phyloP scores from a whole-genome alignment of 768 basidiomycete species.

The Russula sp. region DNA sequence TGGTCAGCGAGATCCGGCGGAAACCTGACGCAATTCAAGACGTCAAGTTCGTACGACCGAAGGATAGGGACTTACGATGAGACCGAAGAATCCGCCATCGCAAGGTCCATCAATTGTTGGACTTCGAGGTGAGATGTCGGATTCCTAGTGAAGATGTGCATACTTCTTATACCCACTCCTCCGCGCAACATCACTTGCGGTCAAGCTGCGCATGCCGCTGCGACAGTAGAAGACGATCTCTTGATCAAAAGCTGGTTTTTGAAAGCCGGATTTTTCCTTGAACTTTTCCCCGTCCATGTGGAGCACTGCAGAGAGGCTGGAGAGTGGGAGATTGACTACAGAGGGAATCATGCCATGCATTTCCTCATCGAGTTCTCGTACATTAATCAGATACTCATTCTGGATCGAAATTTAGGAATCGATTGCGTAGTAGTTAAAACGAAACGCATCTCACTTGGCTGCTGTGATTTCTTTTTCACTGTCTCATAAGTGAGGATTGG shows the following conservation, averaged over 20 bases:
- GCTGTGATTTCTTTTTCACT: slow-evolving; percentile 71
- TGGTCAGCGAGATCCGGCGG: neutral
- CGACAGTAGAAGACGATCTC: slow-evolving; percentile 47
- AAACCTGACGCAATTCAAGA: slow-evolving; percentile 1
- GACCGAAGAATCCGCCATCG: neutral
- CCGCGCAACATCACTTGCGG: slow-evolving; percentile 38
- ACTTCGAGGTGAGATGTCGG: slow-evolving; percentile 1
- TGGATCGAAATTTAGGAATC: slow-evolving; percentile 28
- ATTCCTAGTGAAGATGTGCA: slow-evolving; percentile 3
- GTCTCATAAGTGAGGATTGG: slow-evolving; percentile 71
- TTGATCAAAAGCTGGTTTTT: slow-evolving; percentile 36
- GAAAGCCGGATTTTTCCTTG: slow-evolving; percentile 31
- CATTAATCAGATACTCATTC: slow-evolving; percentile 76
- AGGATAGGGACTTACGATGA: no score
- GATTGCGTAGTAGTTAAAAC: slow-evolving; percentile 16
- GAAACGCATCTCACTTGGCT: slow-evolving; percentile 55
- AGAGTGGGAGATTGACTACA: slow-evolving; percentile 46
- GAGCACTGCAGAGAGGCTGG: slow-evolving; percentile 35
- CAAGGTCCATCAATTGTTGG: slow-evolving; percentile 9
- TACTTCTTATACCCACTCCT: slow-evolving; percentile 40
- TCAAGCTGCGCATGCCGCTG: slow-evolving; percentile 43
- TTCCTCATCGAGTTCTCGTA: slow-evolving; percentile 59
- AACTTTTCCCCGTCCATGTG: slow-evolving; percentile 32
- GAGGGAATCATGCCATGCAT: slow-evolving; percentile 45
- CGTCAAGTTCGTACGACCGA: neutral